Evolutionary conservation across 306 rosid species (phyloP).

Genomic region (Abrus pulchellus): DNA sequence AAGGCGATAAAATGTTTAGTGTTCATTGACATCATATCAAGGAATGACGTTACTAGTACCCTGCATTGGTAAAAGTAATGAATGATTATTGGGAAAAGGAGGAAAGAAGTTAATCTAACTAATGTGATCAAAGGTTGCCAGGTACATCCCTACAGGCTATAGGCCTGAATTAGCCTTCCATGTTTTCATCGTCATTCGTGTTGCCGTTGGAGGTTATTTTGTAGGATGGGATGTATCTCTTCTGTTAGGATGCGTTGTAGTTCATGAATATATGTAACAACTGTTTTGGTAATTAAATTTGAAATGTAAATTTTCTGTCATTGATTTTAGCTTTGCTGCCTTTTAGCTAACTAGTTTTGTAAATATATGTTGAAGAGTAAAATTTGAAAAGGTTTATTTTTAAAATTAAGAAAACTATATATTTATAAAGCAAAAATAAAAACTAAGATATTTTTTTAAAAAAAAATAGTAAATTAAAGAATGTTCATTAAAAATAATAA

Average conservation of each 20-base stretch:
- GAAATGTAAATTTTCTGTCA: conserved; percentile 23
- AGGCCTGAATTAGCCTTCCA: background rate
- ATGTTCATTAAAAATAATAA: too few species aligned
- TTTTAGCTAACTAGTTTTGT: conserved; percentile 3
- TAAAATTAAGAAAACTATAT: too few species aligned
- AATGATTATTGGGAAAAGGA: background rate
- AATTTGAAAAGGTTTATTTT: too few species aligned
- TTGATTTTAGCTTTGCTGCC: conserved; percentile 14
- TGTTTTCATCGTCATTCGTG: background rate
- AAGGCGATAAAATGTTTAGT: conserved; percentile 5
- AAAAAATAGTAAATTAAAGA: too few species aligned
- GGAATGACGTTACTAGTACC: background rate
- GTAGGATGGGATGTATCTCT: background rate
- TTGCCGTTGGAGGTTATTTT: conserved; percentile 8
- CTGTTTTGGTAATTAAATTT: conserved; percentile 30
- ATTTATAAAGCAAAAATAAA: too few species aligned
- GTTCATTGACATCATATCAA: conserved; percentile 13
- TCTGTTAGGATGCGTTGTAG: conserved; percentile 2
- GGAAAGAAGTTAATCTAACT: background rate
- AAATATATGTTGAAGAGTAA: background rate
- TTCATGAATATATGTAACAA: conserved; percentile 18
- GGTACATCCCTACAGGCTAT: background rate
- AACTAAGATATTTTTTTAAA: too few species aligned
- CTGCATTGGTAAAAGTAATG: background rate
- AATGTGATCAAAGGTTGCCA: conserved; percentile 1